Evolutionary conservation across 805 yeast genomes (phyloP).

Genomic region (Yarrowia sp.): DNA sequence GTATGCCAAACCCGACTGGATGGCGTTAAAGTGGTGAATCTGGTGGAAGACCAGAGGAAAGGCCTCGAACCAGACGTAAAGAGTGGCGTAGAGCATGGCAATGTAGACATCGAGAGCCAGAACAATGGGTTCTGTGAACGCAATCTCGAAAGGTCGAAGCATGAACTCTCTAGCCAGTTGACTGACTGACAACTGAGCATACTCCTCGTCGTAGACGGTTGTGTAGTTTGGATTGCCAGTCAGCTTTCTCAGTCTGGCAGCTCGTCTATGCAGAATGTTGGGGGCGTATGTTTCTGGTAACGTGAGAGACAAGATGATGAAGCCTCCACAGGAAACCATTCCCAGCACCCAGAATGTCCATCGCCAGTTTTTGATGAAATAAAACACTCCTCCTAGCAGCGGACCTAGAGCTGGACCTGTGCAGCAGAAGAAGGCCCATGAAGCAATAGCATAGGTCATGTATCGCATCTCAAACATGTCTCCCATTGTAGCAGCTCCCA

Average conservation of each 20-base stretch:
- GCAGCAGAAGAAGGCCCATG: conserved; percentile 62
- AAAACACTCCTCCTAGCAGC: conserved; percentile 59
- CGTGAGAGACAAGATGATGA: conserved; percentile 52
- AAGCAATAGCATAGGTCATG: conserved; percentile 57
- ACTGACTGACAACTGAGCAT: conserved; percentile 46
- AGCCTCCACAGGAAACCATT: conserved; percentile 51
- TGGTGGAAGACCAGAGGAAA: conserved; percentile 60
- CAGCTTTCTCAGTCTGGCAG: conserved; percentile 55
- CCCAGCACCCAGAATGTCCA: conserved; percentile 58
- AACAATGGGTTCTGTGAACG: conserved; percentile 59
- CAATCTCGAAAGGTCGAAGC: conserved; percentile 54
- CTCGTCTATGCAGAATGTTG: conserved; percentile 58
- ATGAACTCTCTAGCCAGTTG: conserved; percentile 41
- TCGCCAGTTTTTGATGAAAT: conserved; percentile 59
- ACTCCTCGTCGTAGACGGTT: conserved; percentile 54
- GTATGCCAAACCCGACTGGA: conserved; percentile 57
- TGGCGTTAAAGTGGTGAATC: conserved; percentile 54
- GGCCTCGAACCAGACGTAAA: conserved; percentile 65
- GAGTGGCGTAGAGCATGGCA: conserved; percentile 58
- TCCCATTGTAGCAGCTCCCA: conserved; percentile 73
- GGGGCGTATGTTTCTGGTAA: conserved; percentile 61
- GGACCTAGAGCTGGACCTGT: conserved; percentile 65
- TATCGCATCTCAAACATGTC: conserved; percentile 56
- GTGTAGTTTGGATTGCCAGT: conserved; percentile 58
- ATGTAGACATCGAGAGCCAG: conserved; percentile 57